Percentiles rank a stretch among this genome's conserved stretches.
Conservation (phyloP, 2,329 filamentous ascomycete species). For the Aspergillus latus region DNA sequence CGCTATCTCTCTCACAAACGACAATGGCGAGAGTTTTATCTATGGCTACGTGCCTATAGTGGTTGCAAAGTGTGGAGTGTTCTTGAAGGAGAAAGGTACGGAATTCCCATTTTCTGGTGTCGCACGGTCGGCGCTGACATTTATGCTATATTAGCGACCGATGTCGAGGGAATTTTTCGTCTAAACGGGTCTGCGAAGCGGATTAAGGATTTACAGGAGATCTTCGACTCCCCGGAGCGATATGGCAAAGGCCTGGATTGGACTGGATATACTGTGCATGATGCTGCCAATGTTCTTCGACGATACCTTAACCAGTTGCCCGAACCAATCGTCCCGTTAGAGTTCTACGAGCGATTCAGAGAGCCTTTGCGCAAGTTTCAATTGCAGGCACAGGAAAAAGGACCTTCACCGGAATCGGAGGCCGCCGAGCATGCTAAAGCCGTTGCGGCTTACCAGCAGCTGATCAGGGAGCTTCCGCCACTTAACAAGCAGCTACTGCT, state of each 20-base stretch:
- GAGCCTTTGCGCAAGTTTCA: slow-evolving; percentile 73
- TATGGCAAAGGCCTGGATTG: slow-evolving; percentile 97
- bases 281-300: slow-evolving; percentile 93
- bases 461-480: slow-evolving; percentile 90
- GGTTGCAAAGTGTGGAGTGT: slow-evolving; percentile 96
- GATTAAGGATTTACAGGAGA: slow-evolving; percentile 90
- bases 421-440: slow-evolving; percentile 72
- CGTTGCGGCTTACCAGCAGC: slow-evolving; percentile 77
- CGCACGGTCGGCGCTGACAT: neutral
- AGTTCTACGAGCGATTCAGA: slow-evolving; percentile 89
- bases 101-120: slow-evolving; percentile 17
- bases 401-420: slow-evolving; percentile 68
- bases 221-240: slow-evolving; percentile 91
- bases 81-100: slow-evolving; percentile 94
- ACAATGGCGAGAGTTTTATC: slow-evolving; percentile 90
- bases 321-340: slow-evolving; percentile 91
- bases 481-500: slow-evolving; percentile 90
- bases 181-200: slow-evolving; percentile 94
- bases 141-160: slow-evolving; percentile 64
- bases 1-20: slow-evolving; percentile 91
- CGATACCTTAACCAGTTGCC: slow-evolving; percentile 95
- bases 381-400: slow-evolving; percentile 68
- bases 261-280: slow-evolving; percentile 97
- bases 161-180: slow-evolving; percentile 94
- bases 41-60: slow-evolving; percentile 99